Base-by-base conservation (phyloP, 176 grass and related monocot species). In the Alloteropsis semialata region DNA sequence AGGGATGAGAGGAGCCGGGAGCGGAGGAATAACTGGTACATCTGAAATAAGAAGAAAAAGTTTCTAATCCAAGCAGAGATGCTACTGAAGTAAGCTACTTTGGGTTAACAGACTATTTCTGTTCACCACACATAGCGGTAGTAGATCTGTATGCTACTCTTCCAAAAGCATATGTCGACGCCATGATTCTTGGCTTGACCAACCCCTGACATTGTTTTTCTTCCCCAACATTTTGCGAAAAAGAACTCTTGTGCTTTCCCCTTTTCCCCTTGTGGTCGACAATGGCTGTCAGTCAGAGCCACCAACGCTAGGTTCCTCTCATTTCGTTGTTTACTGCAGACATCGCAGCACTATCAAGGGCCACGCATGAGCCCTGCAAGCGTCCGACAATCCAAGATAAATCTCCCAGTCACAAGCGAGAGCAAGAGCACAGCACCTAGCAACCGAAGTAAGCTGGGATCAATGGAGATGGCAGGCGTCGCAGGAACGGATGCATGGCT, bases 251-350 rank as follows among this genome's bases (percentile, higher is more conserved):
- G 1, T 16, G 27, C 2, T 12, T 33, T 59, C 1, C 21, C 29
- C 19, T 64, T 73, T 63, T 55, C 43, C 72, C 61, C 34, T 67
- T n/a, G 72, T 76, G 82, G 60, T 28, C 58, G 72, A 84, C 82
- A 84, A 58, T 81, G 79, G 65, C 65, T 42, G 65, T 81, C 79
- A 43, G 15, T 72, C 76, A 66, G 62, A 53, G 70, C 11, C 70
- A 22, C 33, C 34, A 81, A 37, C 79, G 8, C 16, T 2, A 37
- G 32, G 33, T 65, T 76, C 71, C 58, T 17, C 33, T 62, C 16
- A 65, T 76, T 65, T 84, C 57, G 51, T 74, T 38, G 43, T 13
- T 29, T 38, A 43, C 22, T 69, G 11, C 30, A 19, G 38, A 29
- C 56, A 28, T 43, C 6, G 19, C 43, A 4, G 32, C 82, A 84